Conservation (phyloP, 83 land plant genomes). For the Diphasiastrum complanatum region DNA sequence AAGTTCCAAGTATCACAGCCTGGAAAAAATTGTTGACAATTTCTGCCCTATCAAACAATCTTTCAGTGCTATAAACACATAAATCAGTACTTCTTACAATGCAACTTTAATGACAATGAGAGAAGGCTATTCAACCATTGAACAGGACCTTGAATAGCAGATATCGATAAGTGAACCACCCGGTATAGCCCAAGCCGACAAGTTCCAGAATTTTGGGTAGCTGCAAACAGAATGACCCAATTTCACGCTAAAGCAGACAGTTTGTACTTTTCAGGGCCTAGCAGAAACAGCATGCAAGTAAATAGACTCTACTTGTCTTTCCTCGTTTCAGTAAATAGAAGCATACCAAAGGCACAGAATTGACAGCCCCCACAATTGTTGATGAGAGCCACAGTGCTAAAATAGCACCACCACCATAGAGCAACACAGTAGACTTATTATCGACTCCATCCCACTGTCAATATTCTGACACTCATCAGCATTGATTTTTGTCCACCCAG, state of each 20-base stretch:
- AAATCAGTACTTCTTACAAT: neutral
- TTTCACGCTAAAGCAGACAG: constrained; percentile 3
- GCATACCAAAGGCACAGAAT: constrained; percentile 5
- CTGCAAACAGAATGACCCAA: constrained; percentile 1
- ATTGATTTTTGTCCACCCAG: neutral
- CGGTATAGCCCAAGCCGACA: constrained; percentile 13
- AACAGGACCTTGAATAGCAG: constrained; percentile 18
- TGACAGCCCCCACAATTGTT: constrained; percentile 10
- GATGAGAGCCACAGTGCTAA: constrained; percentile 9
- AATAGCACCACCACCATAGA: constrained; percentile 44
- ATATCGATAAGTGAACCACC: constrained; percentile 15
- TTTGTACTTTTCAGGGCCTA: neutral
- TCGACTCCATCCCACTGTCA: constrained; percentile 81
- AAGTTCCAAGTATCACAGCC: too few species aligned
- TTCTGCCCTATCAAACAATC: too few species aligned
- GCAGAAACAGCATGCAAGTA: neutral
- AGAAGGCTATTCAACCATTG: constrained; percentile 7
- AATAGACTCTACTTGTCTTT: neutral
- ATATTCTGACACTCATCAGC: neutral
- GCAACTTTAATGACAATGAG: neutral
- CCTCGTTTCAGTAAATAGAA: neutral
- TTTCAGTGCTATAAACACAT: neutral
- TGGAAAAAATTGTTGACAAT: too few species aligned
- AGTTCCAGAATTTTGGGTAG: constrained; percentile 15
- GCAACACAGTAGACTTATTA: constrained; percentile 67